Evolutionary conservation across 208 protist species (phyloP).

Genomic region (Leishmania turanica): DNA sequence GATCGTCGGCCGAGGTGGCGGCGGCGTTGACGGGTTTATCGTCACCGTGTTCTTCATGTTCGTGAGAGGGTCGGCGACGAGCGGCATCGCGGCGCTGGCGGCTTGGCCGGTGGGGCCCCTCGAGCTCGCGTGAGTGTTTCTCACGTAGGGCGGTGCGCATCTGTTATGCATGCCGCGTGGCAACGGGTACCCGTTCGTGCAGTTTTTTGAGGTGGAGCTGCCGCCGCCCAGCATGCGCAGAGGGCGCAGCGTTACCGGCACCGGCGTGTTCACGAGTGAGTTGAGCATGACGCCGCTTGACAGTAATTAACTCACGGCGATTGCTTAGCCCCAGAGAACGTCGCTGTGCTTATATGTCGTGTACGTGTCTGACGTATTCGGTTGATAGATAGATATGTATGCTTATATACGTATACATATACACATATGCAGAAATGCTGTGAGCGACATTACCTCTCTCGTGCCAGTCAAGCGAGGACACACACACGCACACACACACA

Average conservation of each 20-base stretch:
- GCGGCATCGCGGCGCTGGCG: neutral
- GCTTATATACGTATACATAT: no score
- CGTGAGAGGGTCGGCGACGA: neutral
- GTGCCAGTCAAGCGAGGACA: neutral
- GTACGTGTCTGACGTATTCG: neutral
- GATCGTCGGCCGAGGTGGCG: constrained; percentile 29
- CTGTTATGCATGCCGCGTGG: neutral
- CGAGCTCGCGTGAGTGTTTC: neutral
- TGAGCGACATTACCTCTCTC: neutral
- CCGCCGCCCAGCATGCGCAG: constrained; percentile 27
- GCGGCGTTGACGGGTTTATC: neutral
- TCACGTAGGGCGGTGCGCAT: neutral
- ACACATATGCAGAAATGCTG: no score
- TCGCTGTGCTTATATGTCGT: neutral
- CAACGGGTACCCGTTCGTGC: neutral
- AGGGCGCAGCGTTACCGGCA: constrained; percentile 17
- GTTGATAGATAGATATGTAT: no score
- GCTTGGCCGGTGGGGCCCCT: neutral
- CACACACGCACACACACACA: neutral
- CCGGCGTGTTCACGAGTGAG: constrained; percentile 7
- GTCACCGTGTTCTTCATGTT: neutral
- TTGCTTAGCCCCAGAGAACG: neutral
- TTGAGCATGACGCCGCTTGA: constrained; percentile 8
- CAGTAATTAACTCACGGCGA: neutral
- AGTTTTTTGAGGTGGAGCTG: constrained; percentile 10